Base-by-base conservation (phyloP, 306 rosid species). In the Pachyrhizus erosus region DNA sequence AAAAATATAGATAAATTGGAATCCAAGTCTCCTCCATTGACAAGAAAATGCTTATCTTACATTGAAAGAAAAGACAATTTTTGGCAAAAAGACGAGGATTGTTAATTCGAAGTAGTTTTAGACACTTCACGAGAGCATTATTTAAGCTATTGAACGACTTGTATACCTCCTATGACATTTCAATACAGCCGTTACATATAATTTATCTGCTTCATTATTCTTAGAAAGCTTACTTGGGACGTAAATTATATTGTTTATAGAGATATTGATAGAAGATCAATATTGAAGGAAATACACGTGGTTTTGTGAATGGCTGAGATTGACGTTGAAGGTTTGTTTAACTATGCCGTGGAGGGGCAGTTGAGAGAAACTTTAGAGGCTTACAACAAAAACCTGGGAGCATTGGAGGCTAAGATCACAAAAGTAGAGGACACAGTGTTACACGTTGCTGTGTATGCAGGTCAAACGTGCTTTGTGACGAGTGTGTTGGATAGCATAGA, bases 391-490 rank as follows among this genome's bases (percentile, higher is more conserved):
- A 77, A 81, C 71, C 73, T 74, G 7, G 40, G 24, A 5, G 76
- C 74, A n/a, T 58, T 78, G 3, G 81, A 74, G 27, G 81, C 83
- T 2, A 86, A 75, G 87, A 84, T 86, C 61, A 86, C 91, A 24
- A 84, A 79, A 76, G 58, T 71, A 69, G 81, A 81, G 40, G 91
- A 88, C 79, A 84, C 88, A 5, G 81, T 72, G 37, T 11, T 88
- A 48, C 91, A 86, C 58, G 66, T 81, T 9, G 86, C 89, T 13
- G 80, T 82, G 1, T 79, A 82, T 65, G 70, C 66, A 6, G 87
- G 77, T 9, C 89, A 86, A 80, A 88, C 86, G 0, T 1, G 8
- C 1, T 70, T 81, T 75, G 85, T 86, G 69, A 14, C 21, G 4
- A 23, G 58, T 11, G 27, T 88, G 49, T 13, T 88, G 10, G 81